phyloP scores from a whole-genome alignment of 495 filamentous ascomycete species.

The Patellaria atrata region DNA sequence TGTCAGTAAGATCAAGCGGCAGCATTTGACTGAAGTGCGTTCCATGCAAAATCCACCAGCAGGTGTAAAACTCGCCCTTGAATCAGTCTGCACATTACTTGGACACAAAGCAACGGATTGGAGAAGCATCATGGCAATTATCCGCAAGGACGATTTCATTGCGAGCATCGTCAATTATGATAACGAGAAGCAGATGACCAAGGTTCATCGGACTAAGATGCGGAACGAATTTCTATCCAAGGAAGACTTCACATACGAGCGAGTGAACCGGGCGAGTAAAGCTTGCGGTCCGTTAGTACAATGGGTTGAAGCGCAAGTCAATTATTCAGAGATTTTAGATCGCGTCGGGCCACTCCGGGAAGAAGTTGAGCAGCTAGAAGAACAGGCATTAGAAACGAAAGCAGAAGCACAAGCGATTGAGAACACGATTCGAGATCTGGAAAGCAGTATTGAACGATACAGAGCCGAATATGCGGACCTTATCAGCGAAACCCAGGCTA shows the following conservation, averaged over 20 bases:
- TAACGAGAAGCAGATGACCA: constrained; percentile 92
- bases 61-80: constrained; percentile 81
- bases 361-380: constrained; percentile 76
- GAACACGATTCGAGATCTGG: constrained; percentile 66
- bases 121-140: constrained; percentile 76
- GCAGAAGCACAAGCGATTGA: constrained; percentile 86
- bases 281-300: constrained; percentile 94
- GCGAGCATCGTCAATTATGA: constrained; percentile 95
- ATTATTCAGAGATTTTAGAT: constrained; percentile 92
- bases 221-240: constrained; percentile 80
- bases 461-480: constrained; percentile 92
- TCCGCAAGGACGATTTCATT: constrained; percentile 91
- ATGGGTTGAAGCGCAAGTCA: constrained; percentile 95
- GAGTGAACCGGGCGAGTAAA: constrained; percentile 87
- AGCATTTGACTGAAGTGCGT: constrained; percentile 92
- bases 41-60: constrained; percentile 87
- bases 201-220: constrained; percentile 68
- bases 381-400: constrained; percentile 81
- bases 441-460: constrained; percentile 88
- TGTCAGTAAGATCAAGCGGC: constrained; percentile 93
- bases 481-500: constrained; percentile 92
- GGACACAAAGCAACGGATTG: constrained; percentile 82
- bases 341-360: constrained; percentile 85
- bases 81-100: constrained; percentile 86
- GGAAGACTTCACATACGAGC: constrained; percentile 89